Conservation (phyloP, 2,329 filamentous ascomycete genomes). For the Ustulina deusta region DNA sequence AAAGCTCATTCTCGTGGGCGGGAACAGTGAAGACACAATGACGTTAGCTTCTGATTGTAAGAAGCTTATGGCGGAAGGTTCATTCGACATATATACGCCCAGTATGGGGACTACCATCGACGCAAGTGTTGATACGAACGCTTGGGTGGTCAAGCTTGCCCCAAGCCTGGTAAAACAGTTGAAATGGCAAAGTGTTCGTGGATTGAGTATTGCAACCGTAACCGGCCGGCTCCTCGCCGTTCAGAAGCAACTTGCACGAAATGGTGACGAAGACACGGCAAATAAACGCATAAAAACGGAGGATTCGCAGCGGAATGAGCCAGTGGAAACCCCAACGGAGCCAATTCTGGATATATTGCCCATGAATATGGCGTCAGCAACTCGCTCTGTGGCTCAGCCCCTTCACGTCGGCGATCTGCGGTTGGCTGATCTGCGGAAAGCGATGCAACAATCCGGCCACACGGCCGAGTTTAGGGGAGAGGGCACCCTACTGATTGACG, state of each 20-base stretch:
- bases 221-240: constrained; percentile 73
- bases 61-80: constrained; percentile 68
- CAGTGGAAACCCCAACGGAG: constrained; percentile 49
- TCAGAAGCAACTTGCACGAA: constrained; percentile 58
- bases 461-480: constrained; percentile 93
- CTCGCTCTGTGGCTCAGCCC: constrained; percentile 82
- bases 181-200: constrained; percentile 94
- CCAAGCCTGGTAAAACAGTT: constrained; percentile 86
- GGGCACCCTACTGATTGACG: constrained; percentile 90
- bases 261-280: constrained; percentile 59
- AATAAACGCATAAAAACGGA: constrained; percentile 65
- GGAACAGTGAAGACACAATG: constrained; percentile 81
- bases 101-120: constrained; percentile 79
- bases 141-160: constrained; percentile 93
- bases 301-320: constrained; percentile 38
- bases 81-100: constrained; percentile 84
- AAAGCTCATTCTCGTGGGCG: constrained; percentile 92
- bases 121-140: constrained; percentile 96
- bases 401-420: constrained; percentile 94
- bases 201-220: constrained; percentile 90
- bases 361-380: constrained; percentile 73
- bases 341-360: constrained; percentile 68
- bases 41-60: constrained; percentile 84
- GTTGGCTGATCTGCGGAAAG: constrained; percentile 85
- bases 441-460: constrained; percentile 85